Evolutionary conservation across 2,329 filamentous ascomycete genomes (phyloP).

Genomic region (Periglandula ipomoeae): DNA sequence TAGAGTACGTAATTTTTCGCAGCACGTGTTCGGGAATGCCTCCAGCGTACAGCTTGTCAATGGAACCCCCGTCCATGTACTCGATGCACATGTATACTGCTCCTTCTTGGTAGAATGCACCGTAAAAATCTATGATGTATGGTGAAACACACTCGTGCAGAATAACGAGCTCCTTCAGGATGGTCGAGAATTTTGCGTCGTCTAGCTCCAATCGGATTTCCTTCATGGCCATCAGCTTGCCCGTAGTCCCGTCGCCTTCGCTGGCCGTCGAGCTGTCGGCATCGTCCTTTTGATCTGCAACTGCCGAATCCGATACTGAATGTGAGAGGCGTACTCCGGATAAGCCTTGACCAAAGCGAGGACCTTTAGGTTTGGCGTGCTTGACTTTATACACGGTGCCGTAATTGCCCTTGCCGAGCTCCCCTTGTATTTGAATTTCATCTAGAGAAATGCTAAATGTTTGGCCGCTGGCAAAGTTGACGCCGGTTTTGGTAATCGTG

Average conservation of each 20-base stretch:
- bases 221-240: conserved; percentile 97
- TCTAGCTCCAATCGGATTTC: conserved; percentile 93
- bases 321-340: conserved; percentile 34
- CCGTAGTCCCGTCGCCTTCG: conserved; percentile 43
- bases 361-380: conserved; percentile 59
- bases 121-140: conserved; percentile 98
- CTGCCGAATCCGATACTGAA: conserved; percentile 26
- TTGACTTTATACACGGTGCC: conserved; percentile 95
- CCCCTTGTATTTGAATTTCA: conserved; percentile 85
- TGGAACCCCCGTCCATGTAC: conserved; percentile 97
- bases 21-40: conserved; percentile 85
- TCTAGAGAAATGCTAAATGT: conserved; percentile 92
- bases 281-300: conserved; percentile 19
- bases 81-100: conserved; percentile 99
- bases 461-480: conserved; percentile 84
- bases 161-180: conserved; percentile 95
- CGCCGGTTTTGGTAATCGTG: conserved; percentile 76
- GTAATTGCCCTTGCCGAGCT: conserved; percentile 96
- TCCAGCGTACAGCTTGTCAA: conserved; percentile 88
- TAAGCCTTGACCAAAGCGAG: conserved; percentile 51
- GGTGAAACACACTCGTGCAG: conserved; percentile 90
- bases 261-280: conserved; percentile 20
- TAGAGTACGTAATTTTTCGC: conserved; percentile 82
- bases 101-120: conserved; percentile 97
- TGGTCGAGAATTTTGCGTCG: conserved; percentile 92